These are phyloP conservation scores for Saussurea involucrata DNA, from an alignment of 129 eudicot genomes.

Conservation along the genomic window DNA sequence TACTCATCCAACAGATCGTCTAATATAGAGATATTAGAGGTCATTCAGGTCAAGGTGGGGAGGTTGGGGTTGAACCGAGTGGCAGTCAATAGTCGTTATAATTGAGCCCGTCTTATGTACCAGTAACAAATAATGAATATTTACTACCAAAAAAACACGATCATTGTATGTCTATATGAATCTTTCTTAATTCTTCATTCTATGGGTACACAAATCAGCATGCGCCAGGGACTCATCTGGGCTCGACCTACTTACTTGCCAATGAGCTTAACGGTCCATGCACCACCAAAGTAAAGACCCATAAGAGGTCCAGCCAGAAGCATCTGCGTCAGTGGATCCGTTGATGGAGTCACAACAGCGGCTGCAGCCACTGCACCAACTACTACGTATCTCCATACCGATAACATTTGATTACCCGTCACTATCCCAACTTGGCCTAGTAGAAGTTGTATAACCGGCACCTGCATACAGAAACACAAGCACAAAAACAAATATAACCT, in stretches of 20 bases:
- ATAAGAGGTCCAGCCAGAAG: slow-evolving; percentile 96
- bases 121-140: slow-evolving; percentile 21
- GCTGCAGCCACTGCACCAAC: slow-evolving; percentile 94
- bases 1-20: too few relatives aligned
- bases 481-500: background rate
- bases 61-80: background rate
- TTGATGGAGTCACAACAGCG: slow-evolving; percentile 93
- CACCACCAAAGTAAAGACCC: slow-evolving; percentile 96
- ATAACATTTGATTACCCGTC: slow-evolving; percentile 84
- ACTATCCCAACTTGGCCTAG: slow-evolving; percentile 87
- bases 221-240: slow-evolving; percentile 6
- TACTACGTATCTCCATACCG: slow-evolving; percentile 93
- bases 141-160: slow-evolving; percentile 25
- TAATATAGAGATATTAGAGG: too few relatives aligned
- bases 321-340: slow-evolving; percentile 92
- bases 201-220: slow-evolving; percentile 7
- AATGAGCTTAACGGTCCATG: slow-evolving; percentile 73
- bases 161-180: slow-evolving; percentile 23
- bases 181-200: slow-evolving; percentile 4
- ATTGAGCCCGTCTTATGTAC: slow-evolving; percentile 20
- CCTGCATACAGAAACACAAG: slow-evolving; percentile 35
- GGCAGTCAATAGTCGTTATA: background rate
- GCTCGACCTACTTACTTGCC: slow-evolving; percentile 48
- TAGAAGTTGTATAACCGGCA: slow-evolving; percentile 84
- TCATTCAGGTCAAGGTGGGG: background rate